Evolutionary conservation across 805 yeast genomes (phyloP).

Genomic region (Hanseniaspora nectarophila): DNA sequence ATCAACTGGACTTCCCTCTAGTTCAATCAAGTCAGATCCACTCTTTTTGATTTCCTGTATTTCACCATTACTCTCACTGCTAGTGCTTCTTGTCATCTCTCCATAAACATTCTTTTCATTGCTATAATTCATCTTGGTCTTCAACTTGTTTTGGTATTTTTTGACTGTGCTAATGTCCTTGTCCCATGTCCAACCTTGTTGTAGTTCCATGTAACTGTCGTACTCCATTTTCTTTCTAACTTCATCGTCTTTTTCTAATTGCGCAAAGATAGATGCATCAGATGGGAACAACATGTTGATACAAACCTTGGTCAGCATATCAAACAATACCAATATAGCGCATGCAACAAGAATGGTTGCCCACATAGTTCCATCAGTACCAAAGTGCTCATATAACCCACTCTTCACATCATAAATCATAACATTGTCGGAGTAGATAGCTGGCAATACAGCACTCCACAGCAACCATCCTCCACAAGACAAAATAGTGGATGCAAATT

Average conservation of each 20-base stretch:
- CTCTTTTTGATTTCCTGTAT: not conserved
- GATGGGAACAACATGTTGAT: conserved; percentile 48
- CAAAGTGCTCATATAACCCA: conserved; percentile 63
- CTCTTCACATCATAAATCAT: conserved; percentile 51
- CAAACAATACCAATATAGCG: conserved; percentile 52
- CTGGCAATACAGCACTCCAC: conserved; percentile 72
- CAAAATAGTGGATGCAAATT: conserved; percentile 50
- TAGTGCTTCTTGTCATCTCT: not conserved
- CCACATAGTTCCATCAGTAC: conserved; percentile 81
- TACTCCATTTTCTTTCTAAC: conserved; percentile 61
- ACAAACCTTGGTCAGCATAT: conserved; percentile 48
- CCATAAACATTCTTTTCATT: not conserved
- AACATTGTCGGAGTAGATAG: conserved; percentile 44
- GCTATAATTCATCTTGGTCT: not conserved
- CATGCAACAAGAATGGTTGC: conserved; percentile 49
- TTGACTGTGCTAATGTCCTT: conserved; percentile 33
- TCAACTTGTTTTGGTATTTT: conserved; percentile 22
- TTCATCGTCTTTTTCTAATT: conserved; percentile 56
- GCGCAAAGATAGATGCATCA: conserved; percentile 70
- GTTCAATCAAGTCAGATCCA: not conserved
- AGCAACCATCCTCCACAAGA: conserved; percentile 75
- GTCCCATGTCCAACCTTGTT: conserved; percentile 67
- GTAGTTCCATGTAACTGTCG: conserved; percentile 58
- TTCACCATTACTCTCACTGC: conserved; percentile 10
- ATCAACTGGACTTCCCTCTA: not conserved